Percentiles rank a stretch among this genome's conserved stretches.
phyloP scores from a whole-genome alignment of 208 protist genomes.

The Crithidia brevicula region DNA sequence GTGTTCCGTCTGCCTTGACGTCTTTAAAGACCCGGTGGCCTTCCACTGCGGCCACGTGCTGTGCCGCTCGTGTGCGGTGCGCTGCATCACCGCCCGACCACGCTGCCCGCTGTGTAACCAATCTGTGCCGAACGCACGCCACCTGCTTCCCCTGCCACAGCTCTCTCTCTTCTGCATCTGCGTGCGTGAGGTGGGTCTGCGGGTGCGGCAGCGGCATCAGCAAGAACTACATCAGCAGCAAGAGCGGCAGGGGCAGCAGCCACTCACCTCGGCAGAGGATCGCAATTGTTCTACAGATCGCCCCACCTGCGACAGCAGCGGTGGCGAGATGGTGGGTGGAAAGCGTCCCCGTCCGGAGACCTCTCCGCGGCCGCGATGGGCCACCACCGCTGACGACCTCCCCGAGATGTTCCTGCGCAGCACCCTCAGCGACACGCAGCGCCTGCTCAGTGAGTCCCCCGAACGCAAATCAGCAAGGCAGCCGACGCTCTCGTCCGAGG shows the following conservation, averaged over 20 bases:
- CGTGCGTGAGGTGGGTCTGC: slow-evolving; percentile 42
- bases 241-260: too few relatives aligned
- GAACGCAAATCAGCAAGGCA: neutral
- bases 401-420: neutral
- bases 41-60: slow-evolving; percentile 79
- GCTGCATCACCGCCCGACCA: slow-evolving; percentile 51
- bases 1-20: slow-evolving; percentile 69
- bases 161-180: slow-evolving; percentile 48
- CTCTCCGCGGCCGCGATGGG: too few relatives aligned
- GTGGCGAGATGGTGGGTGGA: too few relatives aligned
- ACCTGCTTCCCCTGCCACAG: slow-evolving; percentile 45
- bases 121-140: slow-evolving; percentile 30
- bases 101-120: slow-evolving; percentile 83
- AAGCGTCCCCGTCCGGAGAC: too few relatives aligned
- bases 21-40: slow-evolving; percentile 55
- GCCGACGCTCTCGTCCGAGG: neutral
- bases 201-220: neutral
- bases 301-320: too few relatives aligned
- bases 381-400: neutral
- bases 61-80: slow-evolving; percentile 53
- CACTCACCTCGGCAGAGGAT: too few relatives aligned
- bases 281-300: too few relatives aligned
- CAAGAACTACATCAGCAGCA: too few relatives aligned
- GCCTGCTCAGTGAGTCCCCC: slow-evolving; percentile 19
- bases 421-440: slow-evolving; percentile 23